A percentile compares a stretch with the other conserved stretches of the same genome.
Conservation (phyloP, 2,329 filamentous ascomycete genomes). For the Hypoxylon sp. region DNA sequence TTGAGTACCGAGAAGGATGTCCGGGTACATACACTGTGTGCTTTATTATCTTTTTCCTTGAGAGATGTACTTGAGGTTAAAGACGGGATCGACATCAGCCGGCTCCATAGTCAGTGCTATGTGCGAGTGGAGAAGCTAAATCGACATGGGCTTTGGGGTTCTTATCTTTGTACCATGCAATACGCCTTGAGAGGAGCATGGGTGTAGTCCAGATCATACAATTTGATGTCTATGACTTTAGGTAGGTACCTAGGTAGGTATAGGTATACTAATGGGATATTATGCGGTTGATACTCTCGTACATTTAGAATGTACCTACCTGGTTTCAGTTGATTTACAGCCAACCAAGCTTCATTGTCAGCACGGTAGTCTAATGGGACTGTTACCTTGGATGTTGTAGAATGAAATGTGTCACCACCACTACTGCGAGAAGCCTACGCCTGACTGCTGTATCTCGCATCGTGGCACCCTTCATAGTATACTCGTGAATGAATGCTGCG, state of each 20-base stretch:
- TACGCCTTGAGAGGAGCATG: conserved; percentile 1
- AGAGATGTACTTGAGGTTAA: background rate
- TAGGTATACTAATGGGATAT: conserved; percentile 25
- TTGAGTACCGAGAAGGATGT: background rate
- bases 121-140: conserved; percentile 5
- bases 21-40: conserved; percentile 1
- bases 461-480: conserved; percentile 30
- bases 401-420: conserved; percentile 32
- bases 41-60: conserved; percentile 7
- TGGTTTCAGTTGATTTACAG: background rate
- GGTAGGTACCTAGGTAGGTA: too few species aligned
- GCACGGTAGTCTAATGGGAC: background rate
- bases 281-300: background rate
- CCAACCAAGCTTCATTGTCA: background rate
- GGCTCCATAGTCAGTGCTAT: conserved; percentile 15
- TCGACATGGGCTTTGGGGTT: conserved; percentile 10
- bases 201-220: background rate
- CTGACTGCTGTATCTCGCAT: conserved; percentile 44
- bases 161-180: conserved; percentile 17
- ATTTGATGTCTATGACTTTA: conserved; percentile 11
- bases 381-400: conserved; percentile 14
- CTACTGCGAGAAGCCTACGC: conserved; percentile 41
- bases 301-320: background rate
- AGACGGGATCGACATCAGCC: conserved; percentile 22
- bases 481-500: conserved; percentile 19